phyloP scores from a whole-genome alignment of 2,329 filamentous ascomycete species.

The Aspergillus tanneri region DNA sequence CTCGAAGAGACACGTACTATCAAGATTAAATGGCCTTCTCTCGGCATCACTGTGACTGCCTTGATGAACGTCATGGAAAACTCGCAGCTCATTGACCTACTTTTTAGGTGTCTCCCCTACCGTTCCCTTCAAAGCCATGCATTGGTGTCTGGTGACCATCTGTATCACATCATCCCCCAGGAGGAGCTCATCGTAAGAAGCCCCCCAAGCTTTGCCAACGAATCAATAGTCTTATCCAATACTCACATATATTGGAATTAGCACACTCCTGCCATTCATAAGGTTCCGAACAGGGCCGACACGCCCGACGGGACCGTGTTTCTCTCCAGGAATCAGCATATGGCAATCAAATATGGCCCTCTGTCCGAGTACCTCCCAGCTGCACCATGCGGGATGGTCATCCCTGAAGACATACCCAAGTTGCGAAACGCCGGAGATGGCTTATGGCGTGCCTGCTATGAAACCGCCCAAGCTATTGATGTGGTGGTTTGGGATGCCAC shows the following conservation, averaged over 20 bases:
- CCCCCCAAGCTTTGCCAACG: neutral
- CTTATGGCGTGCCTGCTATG: constrained; percentile 5
- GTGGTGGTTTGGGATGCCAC: constrained; percentile 16
- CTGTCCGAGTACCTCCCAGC: constrained; percentile 15
- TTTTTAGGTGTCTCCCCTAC: constrained; percentile 11
- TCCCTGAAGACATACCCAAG: constrained; percentile 12
- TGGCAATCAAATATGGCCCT: constrained; percentile 16
- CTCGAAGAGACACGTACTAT: constrained; percentile 4
- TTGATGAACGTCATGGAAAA: constrained; percentile 10
- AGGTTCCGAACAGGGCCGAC: constrained; percentile 7
- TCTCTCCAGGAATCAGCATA: constrained; percentile 15
- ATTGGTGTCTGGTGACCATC: constrained; percentile 15
- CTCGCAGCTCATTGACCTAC: constrained; percentile 7
- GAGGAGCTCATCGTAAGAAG: constrained; percentile 13
- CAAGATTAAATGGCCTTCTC: constrained; percentile 16
- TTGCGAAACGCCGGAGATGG: constrained; percentile 4
- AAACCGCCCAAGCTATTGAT: constrained; percentile 11
- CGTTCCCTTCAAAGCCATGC: constrained; percentile 19
- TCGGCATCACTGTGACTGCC: constrained; percentile 9
- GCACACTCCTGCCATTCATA: constrained; percentile 12
- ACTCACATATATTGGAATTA: neutral
- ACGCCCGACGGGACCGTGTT: constrained; percentile 17
- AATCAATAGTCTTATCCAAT: too few species aligned
- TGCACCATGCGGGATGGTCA: constrained; percentile 13
- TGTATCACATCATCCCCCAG: constrained; percentile 16